Evolutionary conservation across 2,329 filamentous ascomycete genomes (phyloP).

Genomic region (Cladosporium austrohemisphaericum): DNA sequence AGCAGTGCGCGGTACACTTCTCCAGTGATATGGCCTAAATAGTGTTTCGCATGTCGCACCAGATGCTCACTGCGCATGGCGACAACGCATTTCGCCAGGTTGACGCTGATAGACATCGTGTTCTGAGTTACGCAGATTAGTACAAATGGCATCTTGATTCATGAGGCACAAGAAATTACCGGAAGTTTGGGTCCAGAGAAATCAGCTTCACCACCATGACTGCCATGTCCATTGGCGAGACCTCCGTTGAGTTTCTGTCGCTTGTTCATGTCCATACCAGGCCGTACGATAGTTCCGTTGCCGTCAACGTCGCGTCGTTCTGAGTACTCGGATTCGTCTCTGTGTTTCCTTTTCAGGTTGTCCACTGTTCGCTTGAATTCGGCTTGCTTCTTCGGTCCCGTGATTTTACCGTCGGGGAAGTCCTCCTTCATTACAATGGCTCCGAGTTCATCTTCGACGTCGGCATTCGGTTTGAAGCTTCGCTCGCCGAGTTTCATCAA

Average conservation of each 20-base stretch:
- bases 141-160: neutral
- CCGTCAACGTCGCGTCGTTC: constrained; percentile 27
- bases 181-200: constrained; percentile 32
- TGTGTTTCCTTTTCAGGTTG: constrained; percentile 52
- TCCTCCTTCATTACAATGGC: constrained; percentile 56
- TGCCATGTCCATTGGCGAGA: constrained; percentile 28
- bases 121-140: constrained; percentile 46
- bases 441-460: constrained; percentile 55
- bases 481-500: constrained; percentile 57
- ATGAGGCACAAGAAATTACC: constrained; percentile 27
- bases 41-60: constrained; percentile 65
- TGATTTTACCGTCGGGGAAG: constrained; percentile 51
- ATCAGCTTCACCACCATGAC: constrained; percentile 21
- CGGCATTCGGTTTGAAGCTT: constrained; percentile 55
- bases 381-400: constrained; percentile 63
- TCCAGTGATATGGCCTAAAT: constrained; percentile 69
- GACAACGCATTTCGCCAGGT: constrained; percentile 79
- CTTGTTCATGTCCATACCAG: constrained; percentile 27
- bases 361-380: constrained; percentile 58
- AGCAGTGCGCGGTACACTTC: constrained; percentile 75
- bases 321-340: constrained; percentile 39
- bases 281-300: constrained; percentile 24
- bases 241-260: constrained; percentile 33
- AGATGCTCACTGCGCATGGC: constrained; percentile 76
- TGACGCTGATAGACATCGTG: constrained; percentile 71